Conservation (phyloP, 208 protist genomes). For the Trypanosoma grayi region DNA sequence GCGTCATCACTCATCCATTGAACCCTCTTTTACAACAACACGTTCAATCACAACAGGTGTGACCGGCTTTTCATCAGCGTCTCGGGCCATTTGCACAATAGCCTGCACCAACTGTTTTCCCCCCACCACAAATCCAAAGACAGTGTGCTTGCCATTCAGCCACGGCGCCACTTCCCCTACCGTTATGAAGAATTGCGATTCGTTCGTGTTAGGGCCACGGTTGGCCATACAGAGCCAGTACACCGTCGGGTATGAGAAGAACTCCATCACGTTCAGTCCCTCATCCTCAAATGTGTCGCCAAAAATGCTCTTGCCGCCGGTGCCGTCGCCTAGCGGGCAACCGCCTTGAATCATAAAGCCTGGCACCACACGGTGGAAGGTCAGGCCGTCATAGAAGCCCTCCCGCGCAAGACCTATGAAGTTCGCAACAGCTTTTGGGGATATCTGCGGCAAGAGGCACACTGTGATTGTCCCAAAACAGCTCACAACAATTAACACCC, state of each 20-base stretch:
- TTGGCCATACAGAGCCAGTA: constrained; percentile 89
- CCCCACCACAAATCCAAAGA: constrained; percentile 91
- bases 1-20: too few species aligned
- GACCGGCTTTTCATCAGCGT: constrained; percentile 50
- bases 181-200: constrained; percentile 91
- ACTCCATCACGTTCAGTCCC: constrained; percentile 50
- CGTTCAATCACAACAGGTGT: constrained; percentile 57
- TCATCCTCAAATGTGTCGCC: constrained; percentile 93
- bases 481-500: too few species aligned
- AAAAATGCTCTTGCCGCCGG: constrained; percentile 86
- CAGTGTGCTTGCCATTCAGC: constrained; percentile 93
- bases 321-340: constrained; percentile 91
- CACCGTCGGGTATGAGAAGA: constrained; percentile 51
- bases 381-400: constrained; percentile 92
- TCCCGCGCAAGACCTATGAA: constrained; percentile 87
- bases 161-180: constrained; percentile 49
- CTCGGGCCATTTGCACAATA: constrained; percentile 38
- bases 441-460: constrained; percentile 87
- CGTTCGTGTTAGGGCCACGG: constrained; percentile 80
- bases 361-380: constrained; percentile 95
- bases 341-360: constrained; percentile 95
- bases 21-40: constrained; percentile 41
- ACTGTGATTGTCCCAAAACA: constrained; percentile 66
- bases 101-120: constrained; percentile 56
- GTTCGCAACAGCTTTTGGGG: constrained; percentile 95